Evolutionary conservation across 2,329 filamentous ascomycete species (phyloP), one percentile per base, ranked within the genome.

Genomic region (Penicillium sp.): DNA sequence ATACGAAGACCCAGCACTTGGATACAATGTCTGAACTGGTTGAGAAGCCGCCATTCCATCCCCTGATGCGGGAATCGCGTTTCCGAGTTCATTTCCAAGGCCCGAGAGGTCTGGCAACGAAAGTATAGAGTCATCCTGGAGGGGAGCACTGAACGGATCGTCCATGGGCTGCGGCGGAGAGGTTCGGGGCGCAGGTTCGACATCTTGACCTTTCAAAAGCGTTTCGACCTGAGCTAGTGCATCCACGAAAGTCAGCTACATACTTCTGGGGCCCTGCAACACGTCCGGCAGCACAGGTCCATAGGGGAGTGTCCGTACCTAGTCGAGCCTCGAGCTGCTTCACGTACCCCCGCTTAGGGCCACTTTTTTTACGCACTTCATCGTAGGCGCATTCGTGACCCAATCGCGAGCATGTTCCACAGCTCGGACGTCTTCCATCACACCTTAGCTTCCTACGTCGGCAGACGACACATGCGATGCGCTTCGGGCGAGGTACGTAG

Each of bases 381-480:
- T 96, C 91, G 69, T 96, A 96, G 56, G 88, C 86, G 75, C 92
- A 96, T 50, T 87, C 83, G 72, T 96, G 92, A 41, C 89, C 86
- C 46, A 96, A 77, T n/a, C 92, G 81, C 29, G 88, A 85, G 72
- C 92, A 96, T 24, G 91, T 96, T 64, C 88, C 90, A 70, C 92
- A 96, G 62, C 88, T 90, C 21, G 92, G 92, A 58, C 88, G 86
- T 48, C 82, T 77, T 34, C 91, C 91, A 70, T 96, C 92, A 73
- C 92, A 96, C 74, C 88, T 88, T 61, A 96, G 79, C 76, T 97
- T 97, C 69, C 93, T 83, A 74, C 92, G 94, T 65, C 93, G 82
- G 70, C 94, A 99, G 57, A 97, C 86, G 68, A 96, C 89, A 71
- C 94, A 99, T 34, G 94, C 94, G 65, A 97, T 88, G 62, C 93